These are phyloP conservation scores for Drosera capensis DNA, from an alignment of 148 eudicot species.

Conservation along the genomic window DNA sequence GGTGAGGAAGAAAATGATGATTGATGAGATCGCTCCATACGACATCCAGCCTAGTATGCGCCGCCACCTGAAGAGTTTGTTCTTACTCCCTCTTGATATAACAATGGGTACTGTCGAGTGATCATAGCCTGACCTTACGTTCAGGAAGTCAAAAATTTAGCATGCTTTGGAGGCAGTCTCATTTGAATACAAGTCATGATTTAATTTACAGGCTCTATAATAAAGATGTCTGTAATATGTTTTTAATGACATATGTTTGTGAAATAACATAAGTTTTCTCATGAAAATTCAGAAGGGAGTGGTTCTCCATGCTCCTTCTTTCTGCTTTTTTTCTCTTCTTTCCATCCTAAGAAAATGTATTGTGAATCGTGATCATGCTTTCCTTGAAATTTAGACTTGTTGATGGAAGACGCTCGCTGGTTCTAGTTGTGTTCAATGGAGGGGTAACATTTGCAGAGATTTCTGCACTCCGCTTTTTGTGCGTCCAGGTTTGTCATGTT, in stretches of 20 bases:
- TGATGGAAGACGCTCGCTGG: slow-evolving; percentile 75
- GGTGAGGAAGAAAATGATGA: slow-evolving; percentile 63
- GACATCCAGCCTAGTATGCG: slow-evolving; percentile 89
- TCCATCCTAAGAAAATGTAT: too few species aligned
- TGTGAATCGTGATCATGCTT: too few species aligned
- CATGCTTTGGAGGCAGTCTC: not conserved
- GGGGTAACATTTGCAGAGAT: slow-evolving; percentile 96
- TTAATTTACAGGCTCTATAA: too few species aligned
- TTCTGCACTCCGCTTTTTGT: slow-evolving; percentile 91
- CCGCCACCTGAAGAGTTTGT: slow-evolving; percentile 78
- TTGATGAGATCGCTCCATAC: slow-evolving; percentile 55
- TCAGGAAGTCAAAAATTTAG: too few species aligned
- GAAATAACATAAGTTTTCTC: too few species aligned
- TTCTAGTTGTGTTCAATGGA: slow-evolving; percentile 83
- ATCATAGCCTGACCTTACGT: not conserved
- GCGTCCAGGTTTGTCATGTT: slow-evolving; percentile 54
- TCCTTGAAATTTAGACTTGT: slow-evolving; percentile 28
- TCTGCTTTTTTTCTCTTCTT: too few species aligned
- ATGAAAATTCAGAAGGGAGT: too few species aligned
- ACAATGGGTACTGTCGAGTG: slow-evolving; percentile 38
- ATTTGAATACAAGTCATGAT: too few species aligned
- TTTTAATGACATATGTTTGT: too few species aligned
- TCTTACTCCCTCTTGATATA: slow-evolving; percentile 74
- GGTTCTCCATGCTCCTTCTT: too few species aligned
- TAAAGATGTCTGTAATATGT: too few species aligned